These are phyloP conservation scores for Dactylellina haptotyla DNA, from an alignment of 2,329 filamentous ascomycete genomes.

Conservation along the genomic window DNA sequence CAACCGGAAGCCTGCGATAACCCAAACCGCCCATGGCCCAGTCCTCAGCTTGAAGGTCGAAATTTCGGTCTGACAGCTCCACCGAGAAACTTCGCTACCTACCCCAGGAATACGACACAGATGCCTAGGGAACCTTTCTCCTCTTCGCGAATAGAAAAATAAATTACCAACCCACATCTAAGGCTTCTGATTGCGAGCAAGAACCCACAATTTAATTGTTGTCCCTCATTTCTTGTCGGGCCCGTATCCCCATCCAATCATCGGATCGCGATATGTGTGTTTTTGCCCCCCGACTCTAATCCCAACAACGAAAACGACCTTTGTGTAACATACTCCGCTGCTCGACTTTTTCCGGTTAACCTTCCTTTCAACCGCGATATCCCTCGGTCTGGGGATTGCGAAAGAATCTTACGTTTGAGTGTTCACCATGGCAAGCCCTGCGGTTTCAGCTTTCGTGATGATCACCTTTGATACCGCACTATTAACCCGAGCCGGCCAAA, in stretches of 20 bases:
- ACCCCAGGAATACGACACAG: not conserved
- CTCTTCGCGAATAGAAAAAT: no score
- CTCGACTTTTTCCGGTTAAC: not conserved
- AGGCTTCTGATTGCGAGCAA: slow-evolving; percentile 7
- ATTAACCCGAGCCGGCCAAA: not conserved
- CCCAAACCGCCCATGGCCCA: not conserved
- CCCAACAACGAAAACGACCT: not conserved
- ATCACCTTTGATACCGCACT: not conserved
- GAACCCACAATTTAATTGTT: slow-evolving; percentile 13
- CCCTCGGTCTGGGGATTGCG: not conserved
- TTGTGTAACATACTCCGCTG: slow-evolving; percentile 23
- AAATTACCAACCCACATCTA: not conserved
- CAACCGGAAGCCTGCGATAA: slow-evolving; percentile 33
- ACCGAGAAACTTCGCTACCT: not conserved
- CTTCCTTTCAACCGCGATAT: slow-evolving; percentile 14
- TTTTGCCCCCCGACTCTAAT: slow-evolving; percentile 26
- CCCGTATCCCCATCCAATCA: slow-evolving; percentile 54
- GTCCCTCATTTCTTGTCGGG: slow-evolving; percentile 18
- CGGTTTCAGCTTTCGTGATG: not conserved
- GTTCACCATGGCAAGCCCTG: not conserved
- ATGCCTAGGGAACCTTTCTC: not conserved
- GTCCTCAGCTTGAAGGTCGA: slow-evolving; percentile 8
- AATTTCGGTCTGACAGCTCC: slow-evolving; percentile 36
- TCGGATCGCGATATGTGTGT: not conserved
- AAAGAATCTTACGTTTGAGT: not conserved